Evolutionary conservation across 306 rosid genomes (phyloP).

Genomic region (Fragaria iinumae): DNA sequence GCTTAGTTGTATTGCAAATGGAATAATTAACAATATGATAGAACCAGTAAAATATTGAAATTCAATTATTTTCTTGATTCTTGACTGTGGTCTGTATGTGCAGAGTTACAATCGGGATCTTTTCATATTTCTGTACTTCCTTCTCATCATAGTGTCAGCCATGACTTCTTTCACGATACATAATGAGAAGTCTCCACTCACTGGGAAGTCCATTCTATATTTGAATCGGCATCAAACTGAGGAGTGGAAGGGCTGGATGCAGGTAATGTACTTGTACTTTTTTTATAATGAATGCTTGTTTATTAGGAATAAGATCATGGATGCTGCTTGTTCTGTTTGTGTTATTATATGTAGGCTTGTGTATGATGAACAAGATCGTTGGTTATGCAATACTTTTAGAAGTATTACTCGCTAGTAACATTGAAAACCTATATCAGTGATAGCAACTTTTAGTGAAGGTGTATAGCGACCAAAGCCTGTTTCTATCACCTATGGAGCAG

Average conservation of each 20-base stretch:
- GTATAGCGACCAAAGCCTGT: neutral
- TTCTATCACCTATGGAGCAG: conserved; percentile 7
- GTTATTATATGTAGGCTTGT: neutral
- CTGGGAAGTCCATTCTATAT: conserved; percentile 87
- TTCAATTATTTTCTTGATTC: neutral
- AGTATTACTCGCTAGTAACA: neutral
- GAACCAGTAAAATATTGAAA: neutral
- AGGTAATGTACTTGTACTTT: conserved; percentile 39
- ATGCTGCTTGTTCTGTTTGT: conserved; percentile 7
- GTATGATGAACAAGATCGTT: conserved; percentile 12
- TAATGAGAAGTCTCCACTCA: conserved; percentile 74
- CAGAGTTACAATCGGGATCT: conserved; percentile 97
- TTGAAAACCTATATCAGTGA: neutral
- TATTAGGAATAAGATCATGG: conserved; percentile 2
- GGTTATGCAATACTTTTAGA: neutral
- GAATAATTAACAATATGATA: neutral
- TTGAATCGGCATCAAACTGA: conserved; percentile 98
- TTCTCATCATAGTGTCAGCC: conserved; percentile 89
- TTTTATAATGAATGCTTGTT: conserved; percentile 10
- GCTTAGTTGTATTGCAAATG: neutral
- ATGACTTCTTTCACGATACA: conserved; percentile 76
- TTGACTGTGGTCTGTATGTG: conserved; percentile 32
- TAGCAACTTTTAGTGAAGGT: neutral
- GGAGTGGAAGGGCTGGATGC: conserved; percentile 99
- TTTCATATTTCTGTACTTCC: conserved; percentile 78